Conservation (phyloP, 768 basidiomycete species). For the Filobasidium wieringae region DNA sequence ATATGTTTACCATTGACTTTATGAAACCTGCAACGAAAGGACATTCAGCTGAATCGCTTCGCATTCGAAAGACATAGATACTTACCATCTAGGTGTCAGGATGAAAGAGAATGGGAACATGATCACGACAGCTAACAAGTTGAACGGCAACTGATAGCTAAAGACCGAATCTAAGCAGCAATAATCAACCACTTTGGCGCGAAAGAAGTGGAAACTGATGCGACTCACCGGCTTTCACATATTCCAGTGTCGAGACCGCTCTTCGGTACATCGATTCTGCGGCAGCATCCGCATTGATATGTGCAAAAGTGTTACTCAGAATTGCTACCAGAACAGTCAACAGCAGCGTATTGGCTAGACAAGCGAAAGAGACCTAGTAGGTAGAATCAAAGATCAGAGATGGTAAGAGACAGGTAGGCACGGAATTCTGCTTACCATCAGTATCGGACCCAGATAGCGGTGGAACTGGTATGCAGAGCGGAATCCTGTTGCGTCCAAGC, state of each 20-base stretch:
- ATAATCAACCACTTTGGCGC: not conserved
- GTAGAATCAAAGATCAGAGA: not conserved
- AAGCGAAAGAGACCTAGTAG: constrained; percentile 67
- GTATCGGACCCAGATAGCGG: constrained; percentile 73
- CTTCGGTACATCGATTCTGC: constrained; percentile 93
- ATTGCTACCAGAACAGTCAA: constrained; percentile 57
- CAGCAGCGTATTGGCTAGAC: constrained; percentile 80
- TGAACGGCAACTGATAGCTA: constrained; percentile 88
- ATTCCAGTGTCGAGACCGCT: constrained; percentile 89
- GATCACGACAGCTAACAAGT: constrained; percentile 70
- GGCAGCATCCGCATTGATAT: constrained; percentile 80
- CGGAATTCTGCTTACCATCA: constrained; percentile 42
- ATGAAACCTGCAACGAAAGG: constrained; percentile 50
- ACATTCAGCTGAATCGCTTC: not conserved
- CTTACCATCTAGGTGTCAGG: constrained; percentile 70
- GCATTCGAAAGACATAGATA: not conserved
- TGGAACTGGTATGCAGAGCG: constrained; percentile 76
- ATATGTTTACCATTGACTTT: constrained; percentile 50
- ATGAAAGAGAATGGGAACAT: constrained; percentile 79
- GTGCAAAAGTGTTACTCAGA: constrained; percentile 86
- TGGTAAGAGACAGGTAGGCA: not conserved
- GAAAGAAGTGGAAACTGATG: not conserved
- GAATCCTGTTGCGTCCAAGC: constrained; percentile 87
- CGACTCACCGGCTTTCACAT: constrained; percentile 43
- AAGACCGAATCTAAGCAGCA: constrained; percentile 58